Evolutionary conservation across 352 stramenopile genomes (phyloP).

Genomic region (Thalassiosira exigua): DNA sequence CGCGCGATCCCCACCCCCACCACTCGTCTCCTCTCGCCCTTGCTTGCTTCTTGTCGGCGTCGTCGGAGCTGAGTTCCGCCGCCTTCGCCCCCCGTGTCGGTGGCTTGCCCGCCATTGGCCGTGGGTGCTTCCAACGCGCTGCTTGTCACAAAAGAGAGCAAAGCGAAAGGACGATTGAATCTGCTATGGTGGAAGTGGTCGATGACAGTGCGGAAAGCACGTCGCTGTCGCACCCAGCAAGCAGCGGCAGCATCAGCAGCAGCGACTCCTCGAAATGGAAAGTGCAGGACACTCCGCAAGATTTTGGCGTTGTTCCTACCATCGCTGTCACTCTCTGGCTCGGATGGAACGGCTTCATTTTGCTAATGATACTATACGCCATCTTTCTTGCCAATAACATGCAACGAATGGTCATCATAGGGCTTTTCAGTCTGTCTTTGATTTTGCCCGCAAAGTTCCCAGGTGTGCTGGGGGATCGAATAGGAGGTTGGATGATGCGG

Average conservation of each 20-base stretch:
- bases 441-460: conserved; percentile 54
- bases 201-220: too few species aligned
- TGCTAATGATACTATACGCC: conserved; percentile 40
- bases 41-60: too few species aligned
- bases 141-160: too few species aligned
- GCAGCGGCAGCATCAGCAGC: not conserved
- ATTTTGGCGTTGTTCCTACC: conserved; percentile 40
- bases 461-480: conserved; percentile 24
- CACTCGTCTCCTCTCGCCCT: too few species aligned
- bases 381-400: conserved; percentile 36
- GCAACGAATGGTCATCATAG: conserved; percentile 42
- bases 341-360: conserved; percentile 52
- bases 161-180: too few species aligned
- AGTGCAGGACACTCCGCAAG: conserved; percentile 45
- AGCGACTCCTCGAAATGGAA: conserved; percentile 42
- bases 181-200: too few species aligned
- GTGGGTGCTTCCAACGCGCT: too few species aligned
- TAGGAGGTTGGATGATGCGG: conserved; percentile 64
- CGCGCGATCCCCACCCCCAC: too few species aligned
- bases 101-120: too few species aligned
- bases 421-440: conserved; percentile 35
- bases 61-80: too few species aligned
- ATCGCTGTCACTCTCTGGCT: conserved; percentile 56
- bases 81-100: too few species aligned
- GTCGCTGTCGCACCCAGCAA: too few species aligned